phyloP scores from a whole-genome alignment of 192 early-diverging fungal species.

The Chytriomyces sp. region DNA sequence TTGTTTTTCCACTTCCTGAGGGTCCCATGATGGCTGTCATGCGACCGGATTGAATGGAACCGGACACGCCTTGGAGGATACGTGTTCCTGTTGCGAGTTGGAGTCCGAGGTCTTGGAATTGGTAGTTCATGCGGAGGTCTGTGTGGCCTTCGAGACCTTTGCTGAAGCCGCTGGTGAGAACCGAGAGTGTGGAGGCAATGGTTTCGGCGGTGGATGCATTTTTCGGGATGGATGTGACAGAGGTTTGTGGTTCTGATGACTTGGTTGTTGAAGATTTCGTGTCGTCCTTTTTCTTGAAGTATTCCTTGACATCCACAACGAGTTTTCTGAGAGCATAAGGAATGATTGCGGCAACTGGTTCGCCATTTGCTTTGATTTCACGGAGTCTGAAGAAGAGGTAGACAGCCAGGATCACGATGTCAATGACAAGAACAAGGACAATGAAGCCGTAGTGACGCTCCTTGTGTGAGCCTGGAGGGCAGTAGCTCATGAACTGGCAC shows the following conservation, averaged over 20 bases:
- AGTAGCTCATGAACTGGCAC: conserved; percentile 38
- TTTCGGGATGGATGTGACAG: not conserved
- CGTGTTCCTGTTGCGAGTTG: conserved; percentile 40
- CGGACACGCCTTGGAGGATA: conserved; percentile 56
- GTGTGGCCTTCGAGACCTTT: not conserved
- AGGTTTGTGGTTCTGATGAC: too few species aligned
- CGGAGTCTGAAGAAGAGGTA: conserved; percentile 29
- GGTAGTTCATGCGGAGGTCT: conserved; percentile 60
- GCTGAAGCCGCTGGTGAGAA: not conserved
- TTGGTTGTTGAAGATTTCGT: too few species aligned
- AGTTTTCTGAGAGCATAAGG: conserved; percentile 28
- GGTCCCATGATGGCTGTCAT: conserved; percentile 51
- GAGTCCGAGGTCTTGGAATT: conserved; percentile 53
- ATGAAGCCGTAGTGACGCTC: conserved; percentile 26
- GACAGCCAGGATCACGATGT: conserved; percentile 1
- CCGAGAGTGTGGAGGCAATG: not conserved
- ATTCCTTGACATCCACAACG: too few species aligned
- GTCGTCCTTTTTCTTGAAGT: too few species aligned
- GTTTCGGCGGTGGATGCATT: not conserved
- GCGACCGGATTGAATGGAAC: conserved; percentile 42
- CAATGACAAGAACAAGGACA: too few species aligned
- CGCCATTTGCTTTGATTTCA: not conserved
- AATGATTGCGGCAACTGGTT: conserved; percentile 8
- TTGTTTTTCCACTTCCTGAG: conserved; percentile 47
- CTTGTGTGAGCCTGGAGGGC: conserved; percentile 34